Evolutionary conservation across 2,329 filamentous ascomycete species (phyloP).

Genomic region (Colletotrichum liaoningense): DNA sequence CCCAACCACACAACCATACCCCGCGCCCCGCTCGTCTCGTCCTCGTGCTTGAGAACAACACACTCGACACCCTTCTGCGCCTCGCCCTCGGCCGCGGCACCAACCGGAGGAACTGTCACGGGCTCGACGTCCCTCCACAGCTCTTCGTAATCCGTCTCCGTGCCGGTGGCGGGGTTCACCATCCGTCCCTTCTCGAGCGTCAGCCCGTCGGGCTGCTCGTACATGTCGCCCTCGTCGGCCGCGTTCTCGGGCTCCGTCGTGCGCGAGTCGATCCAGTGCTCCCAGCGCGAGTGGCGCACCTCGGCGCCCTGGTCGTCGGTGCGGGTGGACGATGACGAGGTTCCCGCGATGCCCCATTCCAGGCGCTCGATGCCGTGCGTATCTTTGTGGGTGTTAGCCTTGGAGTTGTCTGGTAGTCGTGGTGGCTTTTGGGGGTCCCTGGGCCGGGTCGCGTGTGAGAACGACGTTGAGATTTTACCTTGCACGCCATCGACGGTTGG

Average conservation of each 20-base stretch:
- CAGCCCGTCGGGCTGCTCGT: conserved; percentile 51
- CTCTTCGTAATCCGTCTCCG: conserved; percentile 71
- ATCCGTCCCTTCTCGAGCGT: conserved; percentile 70
- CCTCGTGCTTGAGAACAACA: conserved; percentile 55
- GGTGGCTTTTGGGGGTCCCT: not conserved
- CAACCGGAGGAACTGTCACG: not conserved
- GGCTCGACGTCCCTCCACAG: conserved; percentile 67
- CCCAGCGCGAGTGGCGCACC: conserved; percentile 58
- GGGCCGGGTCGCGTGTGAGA: too few species aligned
- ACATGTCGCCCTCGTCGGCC: conserved; percentile 69
- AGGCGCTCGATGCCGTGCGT: conserved; percentile 48
- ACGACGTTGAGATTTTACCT: not conserved
- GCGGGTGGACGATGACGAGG: conserved; percentile 51
- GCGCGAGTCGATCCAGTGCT: conserved; percentile 71
- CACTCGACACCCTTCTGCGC: conserved; percentile 38
- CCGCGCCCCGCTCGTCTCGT: conserved; percentile 45
- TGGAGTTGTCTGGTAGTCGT: not conserved
- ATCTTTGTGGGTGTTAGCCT: conserved; percentile 7
- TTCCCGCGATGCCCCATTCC: conserved; percentile 76
- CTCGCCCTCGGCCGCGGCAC: conserved; percentile 26
- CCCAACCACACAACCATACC: conserved; percentile 68
- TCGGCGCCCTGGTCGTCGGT: conserved; percentile 41
- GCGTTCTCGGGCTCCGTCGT: conserved; percentile 49
- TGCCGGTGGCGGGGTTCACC: conserved; percentile 66
- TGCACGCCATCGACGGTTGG: conserved; percentile 31